phyloP scores from a whole-genome alignment of 2,329 filamentous ascomycete species.

The Pseudopyricularia javanii region DNA sequence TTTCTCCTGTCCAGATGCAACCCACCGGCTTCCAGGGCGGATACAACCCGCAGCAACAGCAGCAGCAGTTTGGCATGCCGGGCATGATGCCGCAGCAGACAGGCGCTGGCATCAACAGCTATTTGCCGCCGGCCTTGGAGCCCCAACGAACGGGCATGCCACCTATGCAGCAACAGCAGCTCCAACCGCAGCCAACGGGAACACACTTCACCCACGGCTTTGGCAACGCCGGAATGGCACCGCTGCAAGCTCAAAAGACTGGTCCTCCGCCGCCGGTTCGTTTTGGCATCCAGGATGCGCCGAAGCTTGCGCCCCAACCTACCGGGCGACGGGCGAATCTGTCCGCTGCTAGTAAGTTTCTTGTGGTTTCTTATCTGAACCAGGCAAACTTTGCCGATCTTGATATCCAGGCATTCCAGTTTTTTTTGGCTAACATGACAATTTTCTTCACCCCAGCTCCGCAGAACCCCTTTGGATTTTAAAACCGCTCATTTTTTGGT shows the following conservation, averaged over 20 bases:
- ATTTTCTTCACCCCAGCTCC: slow-evolving; percentile 10
- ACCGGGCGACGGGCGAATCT: slow-evolving; percentile 87
- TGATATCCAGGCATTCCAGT: background rate
- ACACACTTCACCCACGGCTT: slow-evolving; percentile 29
- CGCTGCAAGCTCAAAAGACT: slow-evolving; percentile 66
- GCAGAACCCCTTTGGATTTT: slow-evolving; percentile 19
- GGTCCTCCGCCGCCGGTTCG: slow-evolving; percentile 78
- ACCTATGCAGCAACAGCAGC: slow-evolving; percentile 22
- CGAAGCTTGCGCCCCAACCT: slow-evolving; percentile 72
- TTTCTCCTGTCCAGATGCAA: slow-evolving; percentile 42
- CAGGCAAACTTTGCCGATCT: background rate
- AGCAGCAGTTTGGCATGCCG: slow-evolving; percentile 35
- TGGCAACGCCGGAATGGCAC: slow-evolving; percentile 29
- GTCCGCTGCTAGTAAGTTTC: slow-evolving; percentile 82
- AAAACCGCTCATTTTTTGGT: background rate
- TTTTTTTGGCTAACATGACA: slow-evolving; percentile 6
- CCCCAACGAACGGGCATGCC: slow-evolving; percentile 45
- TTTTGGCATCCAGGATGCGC: slow-evolving; percentile 69
- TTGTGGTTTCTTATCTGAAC: background rate
- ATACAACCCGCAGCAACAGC: slow-evolving; percentile 23
- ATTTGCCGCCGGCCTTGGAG: slow-evolving; percentile 46
- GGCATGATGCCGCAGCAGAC: slow-evolving; percentile 17
- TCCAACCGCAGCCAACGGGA: slow-evolving; percentile 35
- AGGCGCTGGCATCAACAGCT: slow-evolving; percentile 37
- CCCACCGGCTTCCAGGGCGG: slow-evolving; percentile 45